Base-by-base conservation (phyloP, 2,329 filamentous ascomycete species). In the Acarospora socialis region DNA sequence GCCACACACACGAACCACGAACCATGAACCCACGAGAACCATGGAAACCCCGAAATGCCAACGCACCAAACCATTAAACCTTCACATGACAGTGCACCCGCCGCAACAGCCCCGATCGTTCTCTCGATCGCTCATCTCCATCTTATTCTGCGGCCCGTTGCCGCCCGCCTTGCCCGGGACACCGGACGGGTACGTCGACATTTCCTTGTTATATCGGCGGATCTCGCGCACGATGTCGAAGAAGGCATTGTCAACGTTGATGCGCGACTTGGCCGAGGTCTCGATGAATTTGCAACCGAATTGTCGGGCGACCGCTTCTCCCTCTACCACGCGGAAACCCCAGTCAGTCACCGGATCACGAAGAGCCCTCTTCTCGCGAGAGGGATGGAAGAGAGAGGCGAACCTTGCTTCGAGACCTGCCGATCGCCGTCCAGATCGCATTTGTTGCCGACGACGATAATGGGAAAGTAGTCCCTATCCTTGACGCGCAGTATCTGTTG, bases 391-490 rank as follows among this genome's bases (percentile, higher is more conserved):
- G n/a, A 34, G 16, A 29, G 25, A 40, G 34, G 61, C 74, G 43
- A 70, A 93, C 87, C 87, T 73, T 92, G 77, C 64, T 79, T 77
- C 43, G 82, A 80, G 38, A 98, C 90, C 50, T 87, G 81, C 52
- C 90, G 74, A 62, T 98, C 87, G 47, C 68, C 68, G 52, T 94
- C 87, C 56, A 98, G 65, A 82, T 98, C 90, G 63, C 87, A 94
- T 70, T 98, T 98, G 73, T 98, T 98, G 48, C 84, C 90, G 24
- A 95, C 90, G 27, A 98, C 81, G 36, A 95, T 93, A 67, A 98
- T 95, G 47, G 90, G 90, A 67, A 98, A 98, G 59, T 94, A 93
- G 63, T 98, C 90, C 73, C 93, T 95, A 66, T 95, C 90, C 71
- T 98, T 98, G 50, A 98, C 90, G 47, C 90, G 69, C 47, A 98